These are phyloP conservation scores for Plantago lanceolata DNA, from an alignment of 305 asterid genomes.

Conservation along the genomic window DNA sequence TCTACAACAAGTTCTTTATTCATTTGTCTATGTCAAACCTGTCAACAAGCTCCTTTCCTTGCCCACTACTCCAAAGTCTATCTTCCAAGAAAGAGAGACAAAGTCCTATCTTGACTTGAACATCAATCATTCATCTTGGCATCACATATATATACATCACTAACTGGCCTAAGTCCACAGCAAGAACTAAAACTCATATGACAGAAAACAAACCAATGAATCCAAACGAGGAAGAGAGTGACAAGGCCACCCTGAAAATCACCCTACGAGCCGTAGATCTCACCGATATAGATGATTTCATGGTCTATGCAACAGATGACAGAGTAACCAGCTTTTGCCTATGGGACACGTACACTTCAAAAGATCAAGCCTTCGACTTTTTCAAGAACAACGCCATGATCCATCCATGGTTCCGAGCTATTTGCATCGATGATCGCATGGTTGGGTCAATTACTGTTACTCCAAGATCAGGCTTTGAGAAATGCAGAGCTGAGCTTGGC, in stretches of 20 bases:
- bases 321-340: conserved; percentile 35
- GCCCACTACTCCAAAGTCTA: not conserved
- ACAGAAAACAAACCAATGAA: not conserved
- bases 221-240: not conserved
- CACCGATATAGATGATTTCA: conserved; percentile 48
- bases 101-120: not conserved
- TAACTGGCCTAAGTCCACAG: not conserved
- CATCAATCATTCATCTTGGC: not conserved
- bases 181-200: not conserved
- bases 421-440: conserved; percentile 30
- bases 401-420: conserved; percentile 48
- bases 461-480: conserved; percentile 29
- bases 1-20: too few species aligned
- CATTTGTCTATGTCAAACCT: too few species aligned
- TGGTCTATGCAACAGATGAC: conserved; percentile 53
- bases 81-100: conserved; percentile 6
- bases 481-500: conserved; percentile 48
- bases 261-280: conserved; percentile 30
- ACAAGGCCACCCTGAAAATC: not conserved
- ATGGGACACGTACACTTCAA: conserved; percentile 50
- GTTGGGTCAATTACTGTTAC: conserved; percentile 42
- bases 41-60: not conserved
- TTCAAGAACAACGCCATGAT: conserved; percentile 39
- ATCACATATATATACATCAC: not conserved
- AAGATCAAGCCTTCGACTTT: conserved; percentile 39